phyloP scores from a whole-genome alignment of 257 asterid species.

The Rhazya stricta region DNA sequence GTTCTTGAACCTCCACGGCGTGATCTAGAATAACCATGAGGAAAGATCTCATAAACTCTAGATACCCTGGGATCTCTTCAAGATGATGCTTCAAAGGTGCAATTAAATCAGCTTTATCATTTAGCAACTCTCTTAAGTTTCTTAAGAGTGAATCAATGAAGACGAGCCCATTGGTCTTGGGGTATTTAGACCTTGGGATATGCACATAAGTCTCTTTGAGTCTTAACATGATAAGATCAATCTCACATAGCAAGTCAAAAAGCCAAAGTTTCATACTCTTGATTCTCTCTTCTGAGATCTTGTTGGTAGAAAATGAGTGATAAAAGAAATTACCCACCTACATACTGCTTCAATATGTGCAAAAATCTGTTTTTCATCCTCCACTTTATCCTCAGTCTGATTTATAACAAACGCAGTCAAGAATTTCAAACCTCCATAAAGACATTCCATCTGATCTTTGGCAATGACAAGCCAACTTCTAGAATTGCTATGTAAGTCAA shows the following conservation, averaged over 20 bases:
- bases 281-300: neutral
- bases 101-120: neutral
- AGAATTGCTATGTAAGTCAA: neutral
- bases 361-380: neutral
- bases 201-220: constrained; percentile 5
- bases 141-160: constrained; percentile 6
- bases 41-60: neutral
- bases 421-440: neutral
- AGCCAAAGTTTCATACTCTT: neutral
- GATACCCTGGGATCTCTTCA: neutral
- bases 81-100: neutral
- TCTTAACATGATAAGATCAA: neutral
- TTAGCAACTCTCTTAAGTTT: neutral
- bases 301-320: neutral
- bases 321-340: neutral
- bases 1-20: neutral
- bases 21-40: neutral
- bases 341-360: neutral
- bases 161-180: constrained; percentile 8
- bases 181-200: neutral
- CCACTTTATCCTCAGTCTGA: neutral
- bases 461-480: neutral
- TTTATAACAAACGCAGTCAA: neutral
- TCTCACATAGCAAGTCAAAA: neutral
- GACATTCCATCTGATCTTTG: neutral